These are phyloP conservation scores for Lyophyllum decastes DNA, from an alignment of 768 basidiomycete genomes.

Conservation along the genomic window DNA sequence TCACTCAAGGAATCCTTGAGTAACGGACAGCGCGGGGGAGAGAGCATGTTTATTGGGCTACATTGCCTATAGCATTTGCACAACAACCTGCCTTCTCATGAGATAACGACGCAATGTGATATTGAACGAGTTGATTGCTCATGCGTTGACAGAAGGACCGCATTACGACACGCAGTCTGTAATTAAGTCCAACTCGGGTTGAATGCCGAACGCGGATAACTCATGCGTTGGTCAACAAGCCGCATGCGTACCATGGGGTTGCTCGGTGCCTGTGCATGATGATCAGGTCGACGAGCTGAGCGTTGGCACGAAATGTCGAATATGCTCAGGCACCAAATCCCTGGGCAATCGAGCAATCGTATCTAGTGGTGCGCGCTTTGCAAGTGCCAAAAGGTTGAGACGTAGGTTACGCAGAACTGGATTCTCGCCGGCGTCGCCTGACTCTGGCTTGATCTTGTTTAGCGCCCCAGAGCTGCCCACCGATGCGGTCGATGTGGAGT, in stretches of 20 bases:
- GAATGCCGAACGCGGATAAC: not conserved
- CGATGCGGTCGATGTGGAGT: slow-evolving; percentile 4
- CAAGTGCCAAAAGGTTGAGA: slow-evolving; percentile 74
- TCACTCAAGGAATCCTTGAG: no score
- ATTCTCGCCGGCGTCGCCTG: slow-evolving; percentile 38
- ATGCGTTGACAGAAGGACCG: no score
- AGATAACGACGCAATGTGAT: no score
- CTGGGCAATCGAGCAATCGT: slow-evolving; percentile 64
- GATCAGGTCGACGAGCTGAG: slow-evolving; percentile 27
- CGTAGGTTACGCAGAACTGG: slow-evolving; percentile 57
- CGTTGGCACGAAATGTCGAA: slow-evolving; percentile 65
- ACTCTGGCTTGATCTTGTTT: not conserved
- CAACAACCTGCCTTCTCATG: no score
- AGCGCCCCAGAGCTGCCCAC: slow-evolving; percentile 1
- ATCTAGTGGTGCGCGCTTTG: slow-evolving; percentile 76
- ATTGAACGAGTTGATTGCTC: no score
- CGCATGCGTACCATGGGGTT: not conserved
- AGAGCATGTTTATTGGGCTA: no score
- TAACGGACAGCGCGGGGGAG: no score
- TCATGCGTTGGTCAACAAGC: not conserved
- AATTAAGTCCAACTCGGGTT: no score
- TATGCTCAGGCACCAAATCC: slow-evolving; percentile 66
- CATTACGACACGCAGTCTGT: no score
- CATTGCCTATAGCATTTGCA: no score
- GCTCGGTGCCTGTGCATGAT: not conserved